These are phyloP conservation scores for Centrapalus pauciflorus DNA, from an alignment of 129 eudicot genomes.

Conservation along the genomic window DNA sequence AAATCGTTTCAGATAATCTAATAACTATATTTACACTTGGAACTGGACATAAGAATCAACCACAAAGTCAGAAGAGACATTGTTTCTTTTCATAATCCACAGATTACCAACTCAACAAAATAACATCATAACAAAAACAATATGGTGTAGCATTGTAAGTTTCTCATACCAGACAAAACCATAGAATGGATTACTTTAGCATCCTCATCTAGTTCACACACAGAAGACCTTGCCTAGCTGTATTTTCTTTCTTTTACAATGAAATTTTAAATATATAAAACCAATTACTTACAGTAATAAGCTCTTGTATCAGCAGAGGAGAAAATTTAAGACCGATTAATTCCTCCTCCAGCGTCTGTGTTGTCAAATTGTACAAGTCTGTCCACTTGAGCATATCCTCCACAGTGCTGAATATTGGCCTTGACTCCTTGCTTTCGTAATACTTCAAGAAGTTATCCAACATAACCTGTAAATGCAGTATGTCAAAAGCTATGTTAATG, in stretches of 20 bases:
- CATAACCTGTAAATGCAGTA: constrained; percentile 34
- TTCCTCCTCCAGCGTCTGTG: constrained; percentile 54
- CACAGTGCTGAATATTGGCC: constrained; percentile 72
- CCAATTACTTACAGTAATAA: constrained; percentile 61
- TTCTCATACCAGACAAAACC: neutral
- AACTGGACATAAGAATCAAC: neutral
- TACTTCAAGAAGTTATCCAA: constrained; percentile 65
- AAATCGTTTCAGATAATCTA: neutral
- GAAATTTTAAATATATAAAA: neutral
- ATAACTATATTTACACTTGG: constrained; percentile 1
- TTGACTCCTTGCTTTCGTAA: constrained; percentile 48
- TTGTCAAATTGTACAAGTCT: constrained; percentile 68
- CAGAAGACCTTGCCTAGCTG: no score
- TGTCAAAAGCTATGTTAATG: neutral
- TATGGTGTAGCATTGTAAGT: neutral
- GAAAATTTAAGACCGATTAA: constrained; percentile 59
- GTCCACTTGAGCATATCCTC: constrained; percentile 97
- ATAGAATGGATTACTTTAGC: neutral
- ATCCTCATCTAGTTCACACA: no score
- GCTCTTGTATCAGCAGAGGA: constrained; percentile 72
- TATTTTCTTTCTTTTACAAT: no score
- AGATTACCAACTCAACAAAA: neutral
- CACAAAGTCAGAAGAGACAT: neutral
- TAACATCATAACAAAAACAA: neutral
- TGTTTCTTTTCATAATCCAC: neutral